phyloP scores from a whole-genome alignment of 495 filamentous ascomycete species.

The Hypoxylon perforatum region DNA sequence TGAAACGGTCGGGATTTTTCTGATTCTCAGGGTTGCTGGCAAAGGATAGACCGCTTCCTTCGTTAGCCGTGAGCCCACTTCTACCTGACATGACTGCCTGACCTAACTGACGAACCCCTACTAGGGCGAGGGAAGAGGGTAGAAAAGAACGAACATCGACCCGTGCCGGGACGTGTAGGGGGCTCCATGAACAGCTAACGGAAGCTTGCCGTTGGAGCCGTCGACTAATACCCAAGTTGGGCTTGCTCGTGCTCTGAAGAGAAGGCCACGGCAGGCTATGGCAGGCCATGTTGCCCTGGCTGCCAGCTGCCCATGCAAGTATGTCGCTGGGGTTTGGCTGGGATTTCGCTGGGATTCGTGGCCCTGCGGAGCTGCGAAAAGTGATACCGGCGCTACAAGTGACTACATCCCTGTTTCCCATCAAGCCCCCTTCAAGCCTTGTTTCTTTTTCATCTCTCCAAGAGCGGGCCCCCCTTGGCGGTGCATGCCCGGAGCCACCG shows the following conservation, averaged over 20 bases:
- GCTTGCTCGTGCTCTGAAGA: too few species aligned
- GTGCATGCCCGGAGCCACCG: too few species aligned
- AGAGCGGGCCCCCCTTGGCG: too few species aligned
- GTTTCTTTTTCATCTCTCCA: not conserved
- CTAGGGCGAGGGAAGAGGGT: not conserved
- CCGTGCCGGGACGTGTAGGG: conserved; percentile 27
- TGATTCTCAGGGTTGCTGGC: not conserved
- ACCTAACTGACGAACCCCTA: too few species aligned
- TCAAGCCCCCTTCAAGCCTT: conserved; percentile 16
- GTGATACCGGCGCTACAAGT: conserved; percentile 16
- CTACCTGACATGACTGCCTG: too few species aligned
- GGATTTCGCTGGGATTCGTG: conserved; percentile 36
- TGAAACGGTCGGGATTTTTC: conserved; percentile 26
- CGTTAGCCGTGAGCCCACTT: not conserved
- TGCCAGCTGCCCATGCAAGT: too few species aligned
- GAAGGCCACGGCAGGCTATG: too few species aligned
- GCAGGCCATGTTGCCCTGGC: too few species aligned
- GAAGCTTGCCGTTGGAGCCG: conserved; percentile 41
- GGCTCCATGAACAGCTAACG: conserved; percentile 28
- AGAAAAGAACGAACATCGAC: conserved; percentile 21
- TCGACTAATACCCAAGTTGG: conserved; percentile 22
- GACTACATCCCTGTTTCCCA: conserved; percentile 12
- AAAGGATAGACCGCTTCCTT: too few species aligned
- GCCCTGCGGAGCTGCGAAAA: conserved; percentile 31
- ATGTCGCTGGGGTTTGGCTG: too few species aligned